Conservation (phyloP, 2,329 filamentous ascomycete genomes). For the Claviceps arundinis region DNA sequence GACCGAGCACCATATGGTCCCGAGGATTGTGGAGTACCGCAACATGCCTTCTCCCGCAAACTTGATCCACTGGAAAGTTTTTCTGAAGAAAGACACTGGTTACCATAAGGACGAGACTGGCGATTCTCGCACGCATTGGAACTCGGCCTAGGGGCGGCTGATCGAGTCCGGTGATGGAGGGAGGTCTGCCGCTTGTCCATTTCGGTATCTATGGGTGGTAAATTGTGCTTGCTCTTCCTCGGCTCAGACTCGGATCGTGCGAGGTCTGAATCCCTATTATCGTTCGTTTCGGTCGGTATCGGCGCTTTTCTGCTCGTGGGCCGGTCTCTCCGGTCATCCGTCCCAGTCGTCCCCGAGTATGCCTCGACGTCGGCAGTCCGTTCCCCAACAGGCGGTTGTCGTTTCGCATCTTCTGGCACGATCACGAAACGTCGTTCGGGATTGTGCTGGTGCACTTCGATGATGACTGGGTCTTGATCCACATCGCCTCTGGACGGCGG, state of each 20-base stretch:
- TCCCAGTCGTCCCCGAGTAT: background rate
- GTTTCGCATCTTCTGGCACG: slow-evolving; percentile 24
- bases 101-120: slow-evolving; percentile 16
- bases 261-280: background rate
- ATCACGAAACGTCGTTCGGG: slow-evolving; percentile 54
- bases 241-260: slow-evolving; percentile 13
- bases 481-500: slow-evolving; percentile 47
- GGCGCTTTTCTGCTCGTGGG: background rate
- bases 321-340: background rate
- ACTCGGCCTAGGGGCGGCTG: slow-evolving; percentile 19
- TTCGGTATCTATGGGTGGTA: slow-evolving; percentile 33
- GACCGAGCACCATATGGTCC: slow-evolving; percentile 21
- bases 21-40: slow-evolving; percentile 10
- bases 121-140: slow-evolving; percentile 20
- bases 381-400: background rate
- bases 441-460: slow-evolving; percentile 47
- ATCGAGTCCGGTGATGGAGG: slow-evolving; percentile 23
- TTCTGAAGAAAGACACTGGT: slow-evolving; percentile 27
- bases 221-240: slow-evolving; percentile 22
- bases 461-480: slow-evolving; percentile 55
- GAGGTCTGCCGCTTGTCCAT: slow-evolving; percentile 14
- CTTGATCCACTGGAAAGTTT: slow-evolving; percentile 26
- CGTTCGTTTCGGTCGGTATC: background rate
- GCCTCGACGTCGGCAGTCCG: background rate
- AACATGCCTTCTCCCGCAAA: slow-evolving; percentile 30